Percentiles rank a stretch among this genome's conserved stretches.
Conservation (phyloP, 768 basidiomycete species). For the Leccinum arenicola region DNA sequence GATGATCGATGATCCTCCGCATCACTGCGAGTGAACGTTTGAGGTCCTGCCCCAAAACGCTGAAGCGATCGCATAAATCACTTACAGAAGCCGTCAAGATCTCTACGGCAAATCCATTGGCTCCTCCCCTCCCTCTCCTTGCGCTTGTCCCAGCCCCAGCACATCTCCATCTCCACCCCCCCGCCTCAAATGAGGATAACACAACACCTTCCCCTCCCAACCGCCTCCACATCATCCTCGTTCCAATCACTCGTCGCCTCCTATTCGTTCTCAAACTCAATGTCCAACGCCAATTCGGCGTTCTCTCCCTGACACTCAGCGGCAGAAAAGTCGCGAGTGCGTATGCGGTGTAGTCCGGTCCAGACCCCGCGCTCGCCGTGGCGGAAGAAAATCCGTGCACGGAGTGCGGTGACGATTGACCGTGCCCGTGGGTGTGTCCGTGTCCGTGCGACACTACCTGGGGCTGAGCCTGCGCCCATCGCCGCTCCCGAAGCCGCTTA, state of each 20-base stretch:
- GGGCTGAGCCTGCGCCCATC: slow-evolving; percentile 83
- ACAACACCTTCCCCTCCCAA: slow-evolving; percentile 17
- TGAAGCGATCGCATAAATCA: background rate
- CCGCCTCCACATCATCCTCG: slow-evolving; percentile 76
- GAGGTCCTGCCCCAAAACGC: too few relatives aligned
- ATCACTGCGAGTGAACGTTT: too few relatives aligned
- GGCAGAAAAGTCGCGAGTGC: slow-evolving; percentile 25
- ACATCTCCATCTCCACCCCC: slow-evolving; percentile 22
- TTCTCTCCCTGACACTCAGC: slow-evolving; percentile 42
- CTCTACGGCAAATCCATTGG: slow-evolving; percentile 35
- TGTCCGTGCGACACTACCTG: slow-evolving; percentile 27
- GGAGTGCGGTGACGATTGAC: background rate
- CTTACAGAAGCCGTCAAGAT: too few relatives aligned
- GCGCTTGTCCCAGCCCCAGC: too few relatives aligned
- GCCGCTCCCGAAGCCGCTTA: slow-evolving; percentile 84
- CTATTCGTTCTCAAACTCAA: slow-evolving; percentile 89
- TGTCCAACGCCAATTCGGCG: slow-evolving; percentile 56
- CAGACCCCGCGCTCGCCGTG: slow-evolving; percentile 1
- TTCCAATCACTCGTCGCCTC: slow-evolving; percentile 91
- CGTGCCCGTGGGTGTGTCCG: background rate
- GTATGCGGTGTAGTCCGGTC: slow-evolving; percentile 8
- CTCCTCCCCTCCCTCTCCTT: too few relatives aligned
- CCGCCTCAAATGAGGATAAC: too few relatives aligned
- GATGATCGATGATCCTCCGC: too few relatives aligned
- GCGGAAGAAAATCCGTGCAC: background rate